Evolutionary conservation across 2,329 filamentous ascomycete genomes (phyloP), one percentile per base, ranked within the genome.

Genomic region (Reticulascus tulasneorum): DNA sequence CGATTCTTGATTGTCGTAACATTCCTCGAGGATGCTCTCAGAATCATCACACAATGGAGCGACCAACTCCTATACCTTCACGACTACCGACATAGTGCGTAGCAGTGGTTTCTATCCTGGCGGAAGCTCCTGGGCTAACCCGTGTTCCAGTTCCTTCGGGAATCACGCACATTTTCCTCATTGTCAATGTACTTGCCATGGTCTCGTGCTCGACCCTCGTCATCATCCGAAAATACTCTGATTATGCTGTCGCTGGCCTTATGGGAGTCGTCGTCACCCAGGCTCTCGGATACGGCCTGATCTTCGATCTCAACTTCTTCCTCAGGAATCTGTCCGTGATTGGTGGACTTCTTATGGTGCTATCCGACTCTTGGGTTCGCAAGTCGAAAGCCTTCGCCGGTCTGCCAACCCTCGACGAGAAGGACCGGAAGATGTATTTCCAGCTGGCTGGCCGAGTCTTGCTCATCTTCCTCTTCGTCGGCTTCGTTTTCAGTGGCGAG

Each of bases 401-500:
- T 30, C 77, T 98, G 35, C 93, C 93, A 31, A 80, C 87, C 63
- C 78, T 98, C 35, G 93, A 97, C 60, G 93, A 98, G 75, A 97
- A 97, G 80, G 93, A 98, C 64, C 86, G 90, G 68, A 98, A 97
- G 78, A 97, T 97, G 91, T 98, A 98, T 75, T 94, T 98, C 69
- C 93, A 97, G 78, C 83, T 98, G 45, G 93, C 93, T 49, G 93
- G 93, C 23, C 84, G 93, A 51, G 87, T 98, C 23, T 75, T 98
- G 48, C 75, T 98, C 53, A 97, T 98, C 68, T 96, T 98, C 78
- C 77, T 98, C 50, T 98, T 98, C 63, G 64, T 96, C 49, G 93
- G 93, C 42, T 98, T 98, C 57, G 85, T 98, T 53, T 95, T 96
- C 69, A 86, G 87, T 38, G 93, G 93, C 50, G 75, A 90, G 55